Conservation (phyloP, 176 grass and related monocot species). For the Luzula sylvatica region DNA sequence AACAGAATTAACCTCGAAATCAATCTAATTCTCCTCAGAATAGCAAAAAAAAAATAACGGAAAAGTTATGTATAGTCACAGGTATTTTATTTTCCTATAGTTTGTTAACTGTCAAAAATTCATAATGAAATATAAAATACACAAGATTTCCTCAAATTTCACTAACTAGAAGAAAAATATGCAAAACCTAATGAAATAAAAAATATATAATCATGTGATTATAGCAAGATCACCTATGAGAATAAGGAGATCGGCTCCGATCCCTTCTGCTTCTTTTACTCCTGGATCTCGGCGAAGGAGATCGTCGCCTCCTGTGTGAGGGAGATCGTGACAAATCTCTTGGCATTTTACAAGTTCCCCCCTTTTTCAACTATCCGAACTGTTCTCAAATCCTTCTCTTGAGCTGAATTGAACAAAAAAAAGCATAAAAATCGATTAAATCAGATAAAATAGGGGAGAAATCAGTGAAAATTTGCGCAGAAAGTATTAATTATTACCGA, state of each 20-base stretch:
- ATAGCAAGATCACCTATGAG: conserved; percentile 78
- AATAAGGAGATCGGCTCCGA: conserved; percentile 82
- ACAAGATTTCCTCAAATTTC: neutral
- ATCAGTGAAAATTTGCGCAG: neutral
- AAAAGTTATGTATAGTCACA: neutral
- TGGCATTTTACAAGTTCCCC: conserved; percentile 35
- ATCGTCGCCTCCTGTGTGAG: conserved; percentile 58
- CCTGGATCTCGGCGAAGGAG: conserved; percentile 52
- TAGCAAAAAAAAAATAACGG: neutral
- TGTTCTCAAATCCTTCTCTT: neutral
- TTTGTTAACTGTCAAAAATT: neutral
- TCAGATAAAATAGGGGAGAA: neutral
- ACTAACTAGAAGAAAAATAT: neutral
- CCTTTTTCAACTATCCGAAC: neutral
- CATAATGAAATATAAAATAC: neutral
- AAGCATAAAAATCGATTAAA: neutral
- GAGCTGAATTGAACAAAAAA: neutral
- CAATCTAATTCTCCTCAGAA: too few species aligned
- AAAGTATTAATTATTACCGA: neutral
- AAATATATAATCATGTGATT: conserved; percentile 21
- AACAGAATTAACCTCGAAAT: too few species aligned
- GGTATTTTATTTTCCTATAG: neutral
- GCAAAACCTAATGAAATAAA: conserved; percentile 1
- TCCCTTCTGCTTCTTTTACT: conserved; percentile 55
- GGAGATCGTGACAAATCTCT: conserved; percentile 59